Conservation (phyloP, 805 yeast genomes). For the Wickerhamiella nectarea region DNA sequence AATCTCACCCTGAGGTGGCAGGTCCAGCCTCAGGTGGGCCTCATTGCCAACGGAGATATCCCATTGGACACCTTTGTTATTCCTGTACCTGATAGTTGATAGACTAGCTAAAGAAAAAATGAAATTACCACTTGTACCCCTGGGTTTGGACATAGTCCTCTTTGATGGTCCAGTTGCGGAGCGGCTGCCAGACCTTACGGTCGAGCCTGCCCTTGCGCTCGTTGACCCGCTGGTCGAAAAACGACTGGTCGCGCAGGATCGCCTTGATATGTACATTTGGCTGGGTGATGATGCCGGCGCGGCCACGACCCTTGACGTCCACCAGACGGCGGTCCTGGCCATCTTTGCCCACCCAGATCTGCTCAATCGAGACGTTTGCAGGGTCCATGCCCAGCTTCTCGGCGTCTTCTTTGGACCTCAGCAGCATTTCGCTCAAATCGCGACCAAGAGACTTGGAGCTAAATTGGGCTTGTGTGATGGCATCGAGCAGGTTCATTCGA, state of each 20-base stretch:
- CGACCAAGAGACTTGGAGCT: slow-evolving; percentile 63
- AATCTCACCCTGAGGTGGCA: slow-evolving; percentile 70
- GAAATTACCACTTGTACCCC: slow-evolving; percentile 26
- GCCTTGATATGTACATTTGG: slow-evolving; percentile 72
- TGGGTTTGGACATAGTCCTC: slow-evolving; percentile 24
- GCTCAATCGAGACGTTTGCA: slow-evolving; percentile 53
- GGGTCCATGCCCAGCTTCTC: slow-evolving; percentile 43
- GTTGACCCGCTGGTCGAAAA: slow-evolving; percentile 42
- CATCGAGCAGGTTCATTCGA: slow-evolving; percentile 55
- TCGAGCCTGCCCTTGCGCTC: slow-evolving; percentile 32
- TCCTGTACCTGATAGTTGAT: background rate
- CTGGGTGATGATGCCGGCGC: slow-evolving; percentile 65
- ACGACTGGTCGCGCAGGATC: slow-evolving; percentile 50
- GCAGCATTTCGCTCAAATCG: slow-evolving; percentile 64
- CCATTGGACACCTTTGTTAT: background rate
- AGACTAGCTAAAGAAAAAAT: no score
- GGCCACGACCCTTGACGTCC: slow-evolving; percentile 83
- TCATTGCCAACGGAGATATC: slow-evolving; percentile 54
- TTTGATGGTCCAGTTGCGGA: slow-evolving; percentile 28
- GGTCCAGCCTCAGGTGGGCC: slow-evolving; percentile 83
- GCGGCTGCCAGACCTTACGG: slow-evolving; percentile 39
- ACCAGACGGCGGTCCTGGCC: slow-evolving; percentile 56
- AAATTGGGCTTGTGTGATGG: slow-evolving; percentile 88
- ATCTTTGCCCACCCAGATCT: slow-evolving; percentile 87
- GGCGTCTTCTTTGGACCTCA: slow-evolving; percentile 60